Conservation (phyloP, 805 yeast species). For the Yamadazyma endophytica region DNA sequence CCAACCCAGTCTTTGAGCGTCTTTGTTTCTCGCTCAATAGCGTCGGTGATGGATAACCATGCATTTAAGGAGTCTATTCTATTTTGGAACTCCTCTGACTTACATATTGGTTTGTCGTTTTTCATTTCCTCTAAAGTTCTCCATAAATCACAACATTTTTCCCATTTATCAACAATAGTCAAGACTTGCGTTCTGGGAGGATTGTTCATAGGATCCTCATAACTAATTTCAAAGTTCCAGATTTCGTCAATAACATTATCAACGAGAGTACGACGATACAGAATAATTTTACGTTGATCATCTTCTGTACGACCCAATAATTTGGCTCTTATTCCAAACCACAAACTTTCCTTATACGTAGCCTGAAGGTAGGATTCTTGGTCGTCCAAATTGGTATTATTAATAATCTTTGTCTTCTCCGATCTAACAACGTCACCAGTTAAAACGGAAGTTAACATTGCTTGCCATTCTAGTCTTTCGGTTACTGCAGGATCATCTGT, state of each 20-base stretch:
- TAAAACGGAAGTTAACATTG: conserved; percentile 83
- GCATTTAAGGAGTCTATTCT: conserved; percentile 76
- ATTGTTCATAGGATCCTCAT: conserved; percentile 26
- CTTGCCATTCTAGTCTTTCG: conserved; percentile 93
- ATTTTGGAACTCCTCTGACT: conserved; percentile 56
- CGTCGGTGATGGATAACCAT: conserved; percentile 74
- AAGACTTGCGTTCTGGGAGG: conserved; percentile 47
- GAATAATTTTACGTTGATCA: conserved; percentile 67
- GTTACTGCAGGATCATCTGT: conserved; percentile 45
- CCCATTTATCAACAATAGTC: conserved; percentile 55
- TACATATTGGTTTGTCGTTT: conserved; percentile 69
- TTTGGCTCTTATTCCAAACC: conserved; percentile 87
- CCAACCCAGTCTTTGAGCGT: conserved; percentile 79
- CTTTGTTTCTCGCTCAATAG: conserved; percentile 58
- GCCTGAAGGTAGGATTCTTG: conserved; percentile 50
- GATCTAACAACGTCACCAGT: conserved; percentile 93
- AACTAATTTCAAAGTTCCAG: conserved; percentile 53
- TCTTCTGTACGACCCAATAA: conserved; percentile 74
- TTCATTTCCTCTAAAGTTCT: conserved; percentile 73
- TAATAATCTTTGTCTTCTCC: conserved; percentile 75
- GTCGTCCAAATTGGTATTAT: conserved; percentile 36
- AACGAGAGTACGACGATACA: conserved; percentile 66
- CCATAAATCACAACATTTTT: conserved; percentile 73
- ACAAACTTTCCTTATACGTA: conserved; percentile 64
- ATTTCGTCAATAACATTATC: conserved; percentile 72